Evolutionary conservation across 257 asterid species (phyloP), one percentile per base, ranked within the genome.

Genomic region (Osmanthus fragrans): DNA sequence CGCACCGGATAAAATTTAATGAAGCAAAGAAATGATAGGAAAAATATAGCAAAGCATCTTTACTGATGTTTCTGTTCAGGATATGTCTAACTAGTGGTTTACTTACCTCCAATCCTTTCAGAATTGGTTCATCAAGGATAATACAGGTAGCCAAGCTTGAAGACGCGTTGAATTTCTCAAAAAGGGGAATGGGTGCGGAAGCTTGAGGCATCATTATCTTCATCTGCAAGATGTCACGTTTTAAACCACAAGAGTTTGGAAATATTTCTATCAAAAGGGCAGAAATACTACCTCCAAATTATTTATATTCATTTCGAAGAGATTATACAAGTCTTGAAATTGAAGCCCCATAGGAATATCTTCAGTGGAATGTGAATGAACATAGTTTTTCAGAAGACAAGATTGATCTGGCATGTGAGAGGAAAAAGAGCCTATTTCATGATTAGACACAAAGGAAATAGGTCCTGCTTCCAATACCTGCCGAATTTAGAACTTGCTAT

Each of bases 41-140:
- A 65, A 25, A 40, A 49, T 10, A 63, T 51, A 33, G 69, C 27
- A 18, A 64, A 73, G 73, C 74, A 73, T 64, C 63, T 73, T 76
- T 23, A 73, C 64, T 45, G 36, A 71, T 74, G 71, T 37, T 74
- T 58, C 56, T 16, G 72, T 37, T 73, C 12, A 63, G 5, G 30
- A 56, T 10, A 80, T 81, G 72, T 73, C 37, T n/a, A 77, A 71
- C 37, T 12, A 72, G 37, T 42, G 75, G 74, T 11, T 70, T 77
- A 78, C 96, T 78, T 82, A 95, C 99, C 92, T 89, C 91, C 75
- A 86, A 79, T 60, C 81, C 82, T 85, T 90, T 89, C 78, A 95
- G 86, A 73, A 78, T 72, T 25, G 90, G 86, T 78, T 93, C 98
- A 84, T 90, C 93, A 15, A 85, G 87, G 75, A 95, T 83, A 81